Conservation (phyloP, 2,329 filamentous ascomycete genomes). For the Talaromyces sp. region DNA sequence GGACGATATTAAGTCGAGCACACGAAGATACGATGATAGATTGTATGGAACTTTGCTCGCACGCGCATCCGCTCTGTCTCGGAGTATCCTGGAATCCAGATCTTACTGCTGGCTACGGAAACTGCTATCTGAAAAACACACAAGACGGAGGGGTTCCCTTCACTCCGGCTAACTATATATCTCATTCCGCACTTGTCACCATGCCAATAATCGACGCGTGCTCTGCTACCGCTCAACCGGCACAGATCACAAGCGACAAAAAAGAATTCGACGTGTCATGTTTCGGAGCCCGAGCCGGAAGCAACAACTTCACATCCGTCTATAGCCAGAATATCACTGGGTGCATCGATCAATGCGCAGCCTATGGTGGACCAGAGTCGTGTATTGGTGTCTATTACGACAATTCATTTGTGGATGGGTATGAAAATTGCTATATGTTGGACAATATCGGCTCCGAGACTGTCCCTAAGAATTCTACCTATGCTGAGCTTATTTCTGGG, state of each 20-base stretch:
- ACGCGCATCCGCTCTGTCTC: constrained; percentile 3
- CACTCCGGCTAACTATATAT: neutral
- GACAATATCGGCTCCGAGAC: neutral
- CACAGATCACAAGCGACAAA: neutral
- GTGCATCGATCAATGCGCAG: constrained; percentile 1
- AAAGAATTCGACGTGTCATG: neutral
- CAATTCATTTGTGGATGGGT: constrained; percentile 5
- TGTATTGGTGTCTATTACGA: constrained; percentile 4
- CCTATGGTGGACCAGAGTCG: neutral
- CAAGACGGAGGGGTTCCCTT: neutral
- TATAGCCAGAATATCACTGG: constrained; percentile 2
- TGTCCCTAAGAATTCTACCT: neutral
- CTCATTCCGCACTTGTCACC: neutral
- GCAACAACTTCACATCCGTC: constrained; percentile 3
- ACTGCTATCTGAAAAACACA: constrained; percentile 7
- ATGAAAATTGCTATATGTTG: constrained; percentile 7
- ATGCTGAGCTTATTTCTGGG: neutral
- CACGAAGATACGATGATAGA: constrained; percentile 5
- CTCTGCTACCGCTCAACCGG: too few species aligned
- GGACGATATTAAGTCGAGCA: neutral
- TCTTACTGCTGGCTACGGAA: neutral
- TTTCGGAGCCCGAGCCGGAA: neutral
- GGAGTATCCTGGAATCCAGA: constrained; percentile 4
- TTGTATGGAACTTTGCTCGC: constrained; percentile 3
- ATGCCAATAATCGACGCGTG: constrained; percentile 1